Base-by-base conservation (phyloP, 306 rosid genomes). In the Acacia acuminata region DNA sequence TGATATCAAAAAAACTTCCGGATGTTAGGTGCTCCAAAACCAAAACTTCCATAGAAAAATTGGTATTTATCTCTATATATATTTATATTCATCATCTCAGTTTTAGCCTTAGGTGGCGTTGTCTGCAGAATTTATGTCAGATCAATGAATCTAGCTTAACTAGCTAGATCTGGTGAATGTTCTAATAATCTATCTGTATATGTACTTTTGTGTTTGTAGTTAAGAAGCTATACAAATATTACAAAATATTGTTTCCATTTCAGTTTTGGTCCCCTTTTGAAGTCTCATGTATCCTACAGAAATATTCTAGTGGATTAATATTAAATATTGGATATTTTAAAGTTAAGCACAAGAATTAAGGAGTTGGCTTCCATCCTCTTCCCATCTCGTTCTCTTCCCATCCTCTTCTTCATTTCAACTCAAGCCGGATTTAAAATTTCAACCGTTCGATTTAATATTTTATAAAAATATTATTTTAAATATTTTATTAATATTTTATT, bases 311-410 rank as follows among this genome's bases (percentile, higher is more conserved):
- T 73, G 87, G 83, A 74, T 84, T 82, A 61, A 61, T 61, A 87
- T 48, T 80, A 63, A 73, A 73, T 80, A 74, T 70, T 68, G 69
- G 76, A 73, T 82, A 70, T 70, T 68, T 58, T 81, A 19, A 79
- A 38, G 77, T 83, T 79, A 19, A 70, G 69, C 87, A 87, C 80
- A 85, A 85, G 93, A 90, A 89, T 89, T 85, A 81, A 84, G n/a
- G n/a, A n/a, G n/a, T n/a, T n/a, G n/a, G n/a, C n/a, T n/a, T n/a
- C n/a, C n/a, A n/a, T n/a, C n/a, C n/a, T n/a, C n/a, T n/a, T n/a
- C n/a, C n/a, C n/a, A n/a, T n/a, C n/a, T n/a, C n/a, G n/a, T n/a
- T n/a, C n/a, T n/a, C n/a, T n/a, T n/a, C n/a, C n/a, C n/a, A n/a
- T n/a, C n/a, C n/a, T n/a, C n/a, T n/a, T n/a, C n/a, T n/a, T n/a